These are phyloP conservation scores for Adansonia grandidieri DNA, from an alignment of 441 rosid species.

Conservation along the genomic window DNA sequence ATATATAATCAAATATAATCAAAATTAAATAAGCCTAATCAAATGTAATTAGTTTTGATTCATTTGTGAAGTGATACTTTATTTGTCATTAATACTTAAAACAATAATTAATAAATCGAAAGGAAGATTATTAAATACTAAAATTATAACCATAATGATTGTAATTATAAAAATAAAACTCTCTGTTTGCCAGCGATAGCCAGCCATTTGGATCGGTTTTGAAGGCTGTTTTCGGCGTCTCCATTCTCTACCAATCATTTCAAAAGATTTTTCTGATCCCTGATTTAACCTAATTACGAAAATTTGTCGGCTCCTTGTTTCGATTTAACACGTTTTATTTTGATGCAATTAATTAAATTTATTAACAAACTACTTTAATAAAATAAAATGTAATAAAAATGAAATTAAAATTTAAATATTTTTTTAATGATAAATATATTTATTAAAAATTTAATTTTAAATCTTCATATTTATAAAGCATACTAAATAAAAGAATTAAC, in stretches of 20 bases:
- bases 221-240: not conserved
- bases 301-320: not conserved
- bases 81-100: too few species aligned
- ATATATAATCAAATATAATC: too few species aligned
- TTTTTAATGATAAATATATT: too few species aligned
- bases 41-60: too few species aligned
- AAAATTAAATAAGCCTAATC: too few species aligned
- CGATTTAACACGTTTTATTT: not conserved
- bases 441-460: too few species aligned
- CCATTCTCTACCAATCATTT: not conserved
- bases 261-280: not conserved
- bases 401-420: too few species aligned
- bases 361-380: not conserved
- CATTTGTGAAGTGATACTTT: too few species aligned
- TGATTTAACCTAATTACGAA: not conserved
- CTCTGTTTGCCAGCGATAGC: not conserved
- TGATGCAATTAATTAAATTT: not conserved
- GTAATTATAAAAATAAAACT: not conserved
- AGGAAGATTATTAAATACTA: not conserved
- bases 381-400: too few species aligned
- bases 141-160: not conserved
- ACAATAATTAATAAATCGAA: not conserved
- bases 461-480: too few species aligned
- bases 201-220: not conserved
- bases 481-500: too few species aligned